A percentile compares a stretch with the other conserved stretches of the same genome.
Conservation (phyloP, 768 basidiomycete genomes). For the Termitomyces sp. region DNA sequence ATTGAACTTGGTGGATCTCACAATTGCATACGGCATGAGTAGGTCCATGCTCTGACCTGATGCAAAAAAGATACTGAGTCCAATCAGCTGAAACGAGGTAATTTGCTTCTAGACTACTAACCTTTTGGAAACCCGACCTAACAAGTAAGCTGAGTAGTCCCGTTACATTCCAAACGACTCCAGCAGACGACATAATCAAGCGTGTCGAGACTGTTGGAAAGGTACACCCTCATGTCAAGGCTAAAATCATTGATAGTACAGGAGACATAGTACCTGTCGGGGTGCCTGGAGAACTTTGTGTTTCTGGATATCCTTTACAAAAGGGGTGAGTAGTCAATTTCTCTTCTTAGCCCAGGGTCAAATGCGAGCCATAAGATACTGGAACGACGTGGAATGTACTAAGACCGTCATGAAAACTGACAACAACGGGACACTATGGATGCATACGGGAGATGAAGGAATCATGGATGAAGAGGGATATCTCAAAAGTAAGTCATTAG, state of each 20-base stretch:
- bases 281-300: constrained; percentile 68
- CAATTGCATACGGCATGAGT: constrained; percentile 89
- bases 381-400: constrained; percentile 71
- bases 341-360: background rate
- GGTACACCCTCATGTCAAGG: constrained; percentile 71
- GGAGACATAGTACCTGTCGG: constrained; percentile 66
- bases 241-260: constrained; percentile 58
- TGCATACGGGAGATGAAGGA: constrained; percentile 80
- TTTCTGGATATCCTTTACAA: constrained; percentile 75
- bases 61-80: background rate
- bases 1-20: constrained; percentile 65
- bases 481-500: constrained; percentile 48
- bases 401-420: constrained; percentile 48
- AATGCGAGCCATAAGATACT: constrained; percentile 47
- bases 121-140: background rate
- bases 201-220: constrained; percentile 81
- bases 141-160: constrained; percentile 39
- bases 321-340: constrained; percentile 50
- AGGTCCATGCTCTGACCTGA: constrained; percentile 21
- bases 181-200: constrained; percentile 62
- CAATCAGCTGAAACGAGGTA: constrained; percentile 66
- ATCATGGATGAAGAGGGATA: constrained; percentile 83
- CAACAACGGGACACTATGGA: constrained; percentile 61
- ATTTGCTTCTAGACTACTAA: background rate
- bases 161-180: constrained; percentile 77